Percentiles rank a stretch among this genome's conserved stretches.
These are phyloP conservation scores for Alternaria panax DNA, from an alignment of 2,329 filamentous ascomycete genomes.

Conservation along the genomic window DNA sequence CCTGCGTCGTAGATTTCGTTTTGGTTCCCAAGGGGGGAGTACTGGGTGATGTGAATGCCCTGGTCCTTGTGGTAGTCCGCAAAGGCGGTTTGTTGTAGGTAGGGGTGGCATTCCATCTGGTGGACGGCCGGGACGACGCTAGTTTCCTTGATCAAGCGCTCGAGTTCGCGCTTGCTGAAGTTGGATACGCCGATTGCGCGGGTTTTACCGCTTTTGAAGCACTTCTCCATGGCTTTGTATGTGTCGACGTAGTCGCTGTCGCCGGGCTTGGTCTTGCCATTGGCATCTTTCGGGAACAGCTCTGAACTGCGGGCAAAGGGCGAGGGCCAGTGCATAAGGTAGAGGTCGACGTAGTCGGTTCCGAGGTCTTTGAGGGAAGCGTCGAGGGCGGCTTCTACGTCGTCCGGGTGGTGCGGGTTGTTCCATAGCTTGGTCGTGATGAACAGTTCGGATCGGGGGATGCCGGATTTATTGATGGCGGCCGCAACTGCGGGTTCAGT, in stretches of 20 bases:
- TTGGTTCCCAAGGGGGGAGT: conserved; percentile 47
- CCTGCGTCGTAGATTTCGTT: conserved; percentile 43
- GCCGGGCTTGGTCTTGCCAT: conserved; percentile 32
- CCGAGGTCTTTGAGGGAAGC: conserved; percentile 77
- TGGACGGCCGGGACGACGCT: conserved; percentile 41
- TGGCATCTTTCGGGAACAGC: conserved; percentile 63
- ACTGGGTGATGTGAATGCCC: conserved; percentile 45
- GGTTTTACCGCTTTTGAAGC: conserved; percentile 44
- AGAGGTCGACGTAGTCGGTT: conserved; percentile 88
- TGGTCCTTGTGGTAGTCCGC: conserved; percentile 37
- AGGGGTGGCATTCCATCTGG: conserved; percentile 44
- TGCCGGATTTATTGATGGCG: conserved; percentile 41
- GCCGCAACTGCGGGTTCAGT: conserved; percentile 35
- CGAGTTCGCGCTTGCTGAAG: conserved; percentile 51
- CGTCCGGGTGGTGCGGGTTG: conserved; percentile 75
- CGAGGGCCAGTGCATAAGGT: conserved; percentile 81
- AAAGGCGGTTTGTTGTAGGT: conserved; percentile 39
- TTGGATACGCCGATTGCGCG: conserved; percentile 46
- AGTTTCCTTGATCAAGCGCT: conserved; percentile 59
- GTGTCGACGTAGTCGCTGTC: conserved; percentile 41
- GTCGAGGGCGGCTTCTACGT: conserved; percentile 76
- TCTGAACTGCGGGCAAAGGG: conserved; percentile 74
- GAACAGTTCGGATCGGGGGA: conserved; percentile 51
- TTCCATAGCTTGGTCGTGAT: conserved; percentile 86
- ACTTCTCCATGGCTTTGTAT: conserved; percentile 52